Conservation (phyloP, 441 rosid species). For the Dalechampia spathulata region DNA sequence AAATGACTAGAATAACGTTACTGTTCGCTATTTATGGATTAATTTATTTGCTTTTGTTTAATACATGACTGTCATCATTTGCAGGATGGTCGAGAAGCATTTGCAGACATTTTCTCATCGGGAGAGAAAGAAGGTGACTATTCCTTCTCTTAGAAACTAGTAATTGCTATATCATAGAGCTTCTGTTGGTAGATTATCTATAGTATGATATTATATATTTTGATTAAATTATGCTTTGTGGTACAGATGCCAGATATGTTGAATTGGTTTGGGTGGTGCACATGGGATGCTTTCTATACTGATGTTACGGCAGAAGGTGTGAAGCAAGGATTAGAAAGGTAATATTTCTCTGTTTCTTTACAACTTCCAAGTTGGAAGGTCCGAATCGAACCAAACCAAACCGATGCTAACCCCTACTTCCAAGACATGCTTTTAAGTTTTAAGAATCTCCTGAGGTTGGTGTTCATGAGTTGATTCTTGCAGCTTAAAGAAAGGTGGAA, state of each 20-base stretch:
- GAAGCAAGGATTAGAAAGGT: slow-evolving; percentile 48
- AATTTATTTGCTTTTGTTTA: slow-evolving; percentile 1
- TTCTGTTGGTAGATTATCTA: not conserved
- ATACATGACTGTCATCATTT: not conserved
- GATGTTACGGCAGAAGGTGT: slow-evolving; percentile 46
- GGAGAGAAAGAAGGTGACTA: slow-evolving; percentile 43
- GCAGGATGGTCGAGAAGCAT: slow-evolving; percentile 49
- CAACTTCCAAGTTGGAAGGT: too few species aligned
- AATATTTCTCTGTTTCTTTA: not conserved
- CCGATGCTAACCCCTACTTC: too few species aligned
- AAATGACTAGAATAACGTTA: too few species aligned
- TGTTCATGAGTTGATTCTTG: slow-evolving; percentile 9
- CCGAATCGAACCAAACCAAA: too few species aligned
- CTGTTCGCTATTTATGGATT: not conserved
- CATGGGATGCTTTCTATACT: slow-evolving; percentile 67
- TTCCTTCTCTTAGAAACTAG: not conserved
- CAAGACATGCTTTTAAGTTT: too few species aligned
- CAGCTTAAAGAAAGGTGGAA: slow-evolving; percentile 49
- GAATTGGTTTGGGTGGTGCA: slow-evolving; percentile 73
- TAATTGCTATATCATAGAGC: not conserved
- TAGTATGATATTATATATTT: not conserved
- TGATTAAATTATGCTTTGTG: slow-evolving; percentile 1
- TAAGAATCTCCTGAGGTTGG: not conserved
- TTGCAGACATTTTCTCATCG: slow-evolving; percentile 53
- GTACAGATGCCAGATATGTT: slow-evolving; percentile 51